Conservation (phyloP, 148 eudicot genomes). For the Nepenthes gracilis region DNA sequence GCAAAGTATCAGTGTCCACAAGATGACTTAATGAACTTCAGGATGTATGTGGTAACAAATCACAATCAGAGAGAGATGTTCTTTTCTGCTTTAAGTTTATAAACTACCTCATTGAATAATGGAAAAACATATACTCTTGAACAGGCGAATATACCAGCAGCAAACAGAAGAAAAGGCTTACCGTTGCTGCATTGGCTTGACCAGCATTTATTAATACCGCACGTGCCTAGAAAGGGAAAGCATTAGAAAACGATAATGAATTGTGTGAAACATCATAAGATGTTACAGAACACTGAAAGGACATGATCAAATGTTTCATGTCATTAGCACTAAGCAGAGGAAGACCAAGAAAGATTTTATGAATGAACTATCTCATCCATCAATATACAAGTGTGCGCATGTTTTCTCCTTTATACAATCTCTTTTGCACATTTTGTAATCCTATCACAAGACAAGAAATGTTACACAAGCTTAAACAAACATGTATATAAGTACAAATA, state of each 20-base stretch:
- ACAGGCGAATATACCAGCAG: neutral
- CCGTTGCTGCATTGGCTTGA: conserved; percentile 99
- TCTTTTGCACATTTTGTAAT: too few relatives aligned
- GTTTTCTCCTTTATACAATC: too few relatives aligned
- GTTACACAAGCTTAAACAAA: too few relatives aligned
- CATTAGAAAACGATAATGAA: neutral
- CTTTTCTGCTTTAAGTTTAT: neutral
- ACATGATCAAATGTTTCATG: neutral
- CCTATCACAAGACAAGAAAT: too few relatives aligned
- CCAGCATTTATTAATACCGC: conserved; percentile 98
- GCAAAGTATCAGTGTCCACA: neutral
- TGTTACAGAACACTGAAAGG: neutral
- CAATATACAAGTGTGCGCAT: too few relatives aligned
- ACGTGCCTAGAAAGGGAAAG: conserved; percentile 52
- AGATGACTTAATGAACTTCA: neutral
- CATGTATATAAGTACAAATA: too few relatives aligned
- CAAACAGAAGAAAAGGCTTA: conserved; percentile 16
- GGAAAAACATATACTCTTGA: neutral
- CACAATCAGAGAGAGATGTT: too few relatives aligned
- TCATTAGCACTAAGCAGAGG: too few relatives aligned
- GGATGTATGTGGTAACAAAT: too few relatives aligned
- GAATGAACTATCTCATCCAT: too few relatives aligned
- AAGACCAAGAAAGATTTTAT: too few relatives aligned
- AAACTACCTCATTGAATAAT: neutral
- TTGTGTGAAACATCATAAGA: neutral